phyloP scores from a whole-genome alignment of 176 grass and related monocot species.

The Panicum miliaceum region DNA sequence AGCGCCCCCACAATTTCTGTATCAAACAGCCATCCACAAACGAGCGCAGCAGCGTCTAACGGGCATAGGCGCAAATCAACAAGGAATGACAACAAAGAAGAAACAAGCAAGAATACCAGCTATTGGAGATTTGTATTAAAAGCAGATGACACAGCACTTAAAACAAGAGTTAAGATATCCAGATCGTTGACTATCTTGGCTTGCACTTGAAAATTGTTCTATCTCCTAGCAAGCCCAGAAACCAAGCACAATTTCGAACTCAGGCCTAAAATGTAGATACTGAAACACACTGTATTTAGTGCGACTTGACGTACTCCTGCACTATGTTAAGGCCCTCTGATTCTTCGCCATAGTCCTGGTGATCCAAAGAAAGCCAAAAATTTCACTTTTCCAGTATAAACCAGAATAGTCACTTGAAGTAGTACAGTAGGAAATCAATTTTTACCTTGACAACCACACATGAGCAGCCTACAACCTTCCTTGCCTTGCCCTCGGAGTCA shows the following conservation, averaged over 20 bases:
- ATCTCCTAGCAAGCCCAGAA: conserved; percentile 28
- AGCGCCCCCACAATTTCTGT: background rate
- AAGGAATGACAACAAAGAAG: background rate
- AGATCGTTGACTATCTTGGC: conserved; percentile 4
- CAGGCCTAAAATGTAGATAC: conserved; percentile 9
- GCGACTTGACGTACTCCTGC: conserved; percentile 77
- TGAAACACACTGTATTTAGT: conserved; percentile 43
- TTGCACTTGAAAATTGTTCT: conserved; percentile 31
- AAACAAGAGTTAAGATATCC: conserved; percentile 38
- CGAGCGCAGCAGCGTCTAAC: background rate
- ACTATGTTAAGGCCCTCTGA: conserved; percentile 92
- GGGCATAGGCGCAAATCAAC: background rate
- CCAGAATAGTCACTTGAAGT: background rate
- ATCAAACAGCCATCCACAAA: background rate
- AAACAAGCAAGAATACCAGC: background rate
- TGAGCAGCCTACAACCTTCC: conserved; percentile 81
- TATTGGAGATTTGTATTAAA: conserved; percentile 18
- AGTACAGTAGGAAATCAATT: background rate
- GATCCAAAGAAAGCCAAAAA: conserved; percentile 4
- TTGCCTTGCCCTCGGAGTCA: conserved; percentile 33
- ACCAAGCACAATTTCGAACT: conserved; percentile 32
- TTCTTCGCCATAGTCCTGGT: conserved; percentile 86
- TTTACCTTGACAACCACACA: conserved; percentile 79
- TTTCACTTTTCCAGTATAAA: background rate
- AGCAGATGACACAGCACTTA: conserved; percentile 5